Percentiles rank a stretch among this genome's conserved stretches.
phyloP scores from a whole-genome alignment of 1,284 basidiomycete genomes.

The Pseudozyma sp. region DNA sequence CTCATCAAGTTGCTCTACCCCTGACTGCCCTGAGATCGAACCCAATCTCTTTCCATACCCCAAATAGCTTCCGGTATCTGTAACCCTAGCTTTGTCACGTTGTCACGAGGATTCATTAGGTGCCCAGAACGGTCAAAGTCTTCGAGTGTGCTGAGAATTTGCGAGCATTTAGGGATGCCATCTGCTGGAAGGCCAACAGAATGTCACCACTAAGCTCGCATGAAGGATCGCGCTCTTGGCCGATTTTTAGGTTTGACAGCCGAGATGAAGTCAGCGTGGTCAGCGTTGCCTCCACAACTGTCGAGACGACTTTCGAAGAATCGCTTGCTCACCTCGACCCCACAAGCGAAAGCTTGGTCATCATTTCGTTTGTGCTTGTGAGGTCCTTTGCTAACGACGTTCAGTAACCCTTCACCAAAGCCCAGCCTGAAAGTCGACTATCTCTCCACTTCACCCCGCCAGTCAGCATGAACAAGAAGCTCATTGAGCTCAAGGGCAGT shows the following conservation, averaged over 20 bases:
- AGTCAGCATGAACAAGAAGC: neutral
- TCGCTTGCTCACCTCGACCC: neutral
- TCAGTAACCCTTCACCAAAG: neutral
- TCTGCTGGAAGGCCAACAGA: neutral
- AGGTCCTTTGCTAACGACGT: too few species aligned
- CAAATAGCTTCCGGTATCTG: too few species aligned
- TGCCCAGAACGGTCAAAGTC: too few species aligned
- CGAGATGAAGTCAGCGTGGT: conserved; percentile 4
- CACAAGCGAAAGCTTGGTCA: neutral
- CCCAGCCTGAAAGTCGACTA: too few species aligned
- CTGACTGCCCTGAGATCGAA: neutral
- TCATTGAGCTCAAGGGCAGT: conserved; percentile 10
- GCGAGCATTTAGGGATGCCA: neutral
- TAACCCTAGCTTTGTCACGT: neutral
- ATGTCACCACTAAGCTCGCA: too few species aligned
- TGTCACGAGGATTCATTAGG: neutral
- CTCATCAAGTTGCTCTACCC: too few species aligned
- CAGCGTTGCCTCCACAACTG: neutral
- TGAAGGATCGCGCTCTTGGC: neutral
- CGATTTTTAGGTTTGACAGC: neutral
- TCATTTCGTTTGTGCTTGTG: neutral
- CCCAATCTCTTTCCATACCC: neutral
- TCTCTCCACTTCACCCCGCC: too few species aligned
- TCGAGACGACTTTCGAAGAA: neutral
- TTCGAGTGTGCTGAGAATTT: too few species aligned